These are phyloP conservation scores for Tolypocladium tropicale DNA, from an alignment of 2,329 filamentous ascomycete species.

Conservation along the genomic window DNA sequence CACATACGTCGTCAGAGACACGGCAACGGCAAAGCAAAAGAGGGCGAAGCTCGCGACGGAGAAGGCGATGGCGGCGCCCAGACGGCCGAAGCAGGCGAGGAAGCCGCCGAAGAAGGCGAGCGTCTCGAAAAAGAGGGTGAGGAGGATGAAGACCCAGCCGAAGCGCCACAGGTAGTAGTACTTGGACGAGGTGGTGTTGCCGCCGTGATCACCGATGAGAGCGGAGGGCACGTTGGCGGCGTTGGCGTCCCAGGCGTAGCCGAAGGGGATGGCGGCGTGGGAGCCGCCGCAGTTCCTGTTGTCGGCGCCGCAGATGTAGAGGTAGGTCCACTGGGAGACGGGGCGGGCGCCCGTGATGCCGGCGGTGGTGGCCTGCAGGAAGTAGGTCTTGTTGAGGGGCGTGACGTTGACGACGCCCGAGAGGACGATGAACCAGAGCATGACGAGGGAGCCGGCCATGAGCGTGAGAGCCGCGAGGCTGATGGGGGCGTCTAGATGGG, in stretches of 20 bases:
- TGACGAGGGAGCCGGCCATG: slow-evolving; percentile 38
- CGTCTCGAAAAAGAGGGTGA: slow-evolving; percentile 70
- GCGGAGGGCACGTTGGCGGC: slow-evolving; percentile 31
- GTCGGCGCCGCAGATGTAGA: slow-evolving; percentile 63
- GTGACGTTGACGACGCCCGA: slow-evolving; percentile 37
- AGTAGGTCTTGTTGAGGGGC: slow-evolving; percentile 67
- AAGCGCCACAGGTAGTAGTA: slow-evolving; percentile 87
- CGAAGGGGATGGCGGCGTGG: slow-evolving; percentile 56
- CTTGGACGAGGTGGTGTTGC: slow-evolving; percentile 40
- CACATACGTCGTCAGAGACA: slow-evolving; percentile 67
- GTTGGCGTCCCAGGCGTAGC: slow-evolving; percentile 55
- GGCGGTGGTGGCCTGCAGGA: slow-evolving; percentile 69
- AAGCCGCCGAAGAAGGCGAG: slow-evolving; percentile 58
- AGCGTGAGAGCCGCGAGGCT: slow-evolving; percentile 36
- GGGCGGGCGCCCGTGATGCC: slow-evolving; percentile 59
- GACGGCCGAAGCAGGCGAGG: slow-evolving; percentile 59
- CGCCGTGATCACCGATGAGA: slow-evolving; percentile 41
- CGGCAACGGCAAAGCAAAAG: slow-evolving; percentile 59
- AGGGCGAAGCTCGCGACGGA: slow-evolving; percentile 48
- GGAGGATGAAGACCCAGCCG: slow-evolving; percentile 83
- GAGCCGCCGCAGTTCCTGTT: slow-evolving; percentile 54
- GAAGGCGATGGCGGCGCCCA: slow-evolving; percentile 58
- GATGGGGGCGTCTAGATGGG: slow-evolving; percentile 25
- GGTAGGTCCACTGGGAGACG: slow-evolving; percentile 80
- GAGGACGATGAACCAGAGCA: slow-evolving; percentile 51